Evolutionary conservation across 441 rosid species (phyloP).

Genomic region (Mallotus japonicus): DNA sequence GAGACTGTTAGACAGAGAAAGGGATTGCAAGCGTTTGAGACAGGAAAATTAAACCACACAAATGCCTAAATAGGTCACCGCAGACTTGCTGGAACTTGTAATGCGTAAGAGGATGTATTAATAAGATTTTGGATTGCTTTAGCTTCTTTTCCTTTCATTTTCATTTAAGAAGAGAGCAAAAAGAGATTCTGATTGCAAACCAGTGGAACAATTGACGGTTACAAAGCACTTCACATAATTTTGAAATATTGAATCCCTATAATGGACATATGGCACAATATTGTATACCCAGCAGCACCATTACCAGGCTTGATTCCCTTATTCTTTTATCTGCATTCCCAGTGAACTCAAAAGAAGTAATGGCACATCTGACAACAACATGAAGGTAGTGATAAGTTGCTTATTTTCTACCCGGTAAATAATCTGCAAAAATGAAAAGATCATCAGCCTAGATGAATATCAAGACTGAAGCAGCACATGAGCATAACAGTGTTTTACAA

Average conservation of each 20-base stretch:
- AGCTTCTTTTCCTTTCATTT: not conserved
- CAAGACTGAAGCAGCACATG: not conserved
- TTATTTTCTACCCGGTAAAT: slow-evolving; percentile 9
- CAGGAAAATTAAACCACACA: too few relatives aligned
- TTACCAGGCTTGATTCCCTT: slow-evolving; percentile 20
- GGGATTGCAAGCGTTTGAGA: too few relatives aligned
- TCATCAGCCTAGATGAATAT: slow-evolving; percentile 4
- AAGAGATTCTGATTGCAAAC: not conserved
- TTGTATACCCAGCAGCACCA: slow-evolving; percentile 9
- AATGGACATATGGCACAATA: slow-evolving; percentile 2
- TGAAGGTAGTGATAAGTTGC: not conserved
- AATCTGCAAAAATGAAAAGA: slow-evolving; percentile 27
- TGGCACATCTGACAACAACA: slow-evolving; percentile 1
- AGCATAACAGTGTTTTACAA: not conserved
- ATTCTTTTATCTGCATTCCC: slow-evolving; percentile 5
- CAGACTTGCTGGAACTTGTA: not conserved
- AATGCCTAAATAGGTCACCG: too few relatives aligned
- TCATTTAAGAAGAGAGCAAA: not conserved
- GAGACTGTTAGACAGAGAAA: too few relatives aligned
- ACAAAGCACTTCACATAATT: slow-evolving; percentile 14
- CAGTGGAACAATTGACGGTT: slow-evolving; percentile 1
- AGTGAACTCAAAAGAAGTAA: slow-evolving; percentile 1
- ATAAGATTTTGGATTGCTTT: not conserved
- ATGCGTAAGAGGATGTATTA: too few relatives aligned
- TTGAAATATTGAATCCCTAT: slow-evolving; percentile 14